Percentiles rank a stretch among this genome's conserved stretches.
Conservation (phyloP, 2,329 filamentous ascomycete species). For the Hypoxylon sp. region DNA sequence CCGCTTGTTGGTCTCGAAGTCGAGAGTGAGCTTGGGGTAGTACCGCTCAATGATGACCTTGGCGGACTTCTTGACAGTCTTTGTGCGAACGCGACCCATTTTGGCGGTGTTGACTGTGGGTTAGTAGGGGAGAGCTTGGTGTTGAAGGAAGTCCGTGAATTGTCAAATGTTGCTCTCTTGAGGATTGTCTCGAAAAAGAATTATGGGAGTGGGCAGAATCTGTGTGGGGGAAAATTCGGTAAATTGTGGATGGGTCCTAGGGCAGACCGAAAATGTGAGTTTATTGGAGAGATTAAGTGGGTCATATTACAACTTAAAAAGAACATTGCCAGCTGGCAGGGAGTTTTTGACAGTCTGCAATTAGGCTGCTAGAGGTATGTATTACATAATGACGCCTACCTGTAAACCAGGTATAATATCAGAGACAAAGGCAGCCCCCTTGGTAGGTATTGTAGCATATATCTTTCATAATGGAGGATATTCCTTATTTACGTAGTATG, state of each 20-base stretch:
- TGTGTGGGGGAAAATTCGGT: conserved; percentile 51
- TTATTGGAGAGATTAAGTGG: conserved; percentile 15
- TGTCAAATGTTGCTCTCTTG: conserved; percentile 50
- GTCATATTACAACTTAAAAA: neutral
- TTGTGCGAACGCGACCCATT: conserved; percentile 79
- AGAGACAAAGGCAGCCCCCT: neutral
- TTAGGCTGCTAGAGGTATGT: neutral
- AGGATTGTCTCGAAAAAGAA: conserved; percentile 38
- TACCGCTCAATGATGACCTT: conserved; percentile 99
- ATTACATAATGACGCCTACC: too few relatives aligned
- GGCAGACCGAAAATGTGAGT: conserved; percentile 35
- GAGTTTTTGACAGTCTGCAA: neutral
- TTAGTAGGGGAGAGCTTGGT: conserved; percentile 51
- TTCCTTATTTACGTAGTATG: conserved; percentile 28
- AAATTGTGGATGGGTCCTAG: conserved; percentile 50
- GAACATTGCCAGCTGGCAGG: neutral
- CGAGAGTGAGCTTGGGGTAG: conserved; percentile 97
- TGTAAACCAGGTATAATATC: neutral
- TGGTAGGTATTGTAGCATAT: neutral
- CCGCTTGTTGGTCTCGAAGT: conserved; percentile 99
- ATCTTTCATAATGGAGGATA: conserved; percentile 5
- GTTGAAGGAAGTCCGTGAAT: conserved; percentile 48
- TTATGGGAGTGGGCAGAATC: conserved; percentile 46
- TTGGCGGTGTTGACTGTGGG: conserved; percentile 66
- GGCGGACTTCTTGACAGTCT: conserved; percentile 83